Percentiles rank a stretch among this genome's conserved stretches.
Evolutionary conservation across 352 stramenopile genomes (phyloP).

Genomic region (Globisporangium carolinianum): DNA sequence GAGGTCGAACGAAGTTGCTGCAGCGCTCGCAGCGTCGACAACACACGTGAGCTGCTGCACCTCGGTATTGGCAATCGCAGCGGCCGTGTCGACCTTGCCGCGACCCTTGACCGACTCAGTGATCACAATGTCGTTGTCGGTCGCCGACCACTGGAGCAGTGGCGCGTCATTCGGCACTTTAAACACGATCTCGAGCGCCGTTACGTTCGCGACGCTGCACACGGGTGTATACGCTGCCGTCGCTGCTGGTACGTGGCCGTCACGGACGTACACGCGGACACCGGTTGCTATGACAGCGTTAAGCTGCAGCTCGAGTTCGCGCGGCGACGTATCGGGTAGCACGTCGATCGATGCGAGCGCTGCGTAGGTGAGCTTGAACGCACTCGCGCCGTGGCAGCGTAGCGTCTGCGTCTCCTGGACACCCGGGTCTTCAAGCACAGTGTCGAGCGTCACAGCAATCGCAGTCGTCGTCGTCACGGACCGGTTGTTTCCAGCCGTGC

Average conservation of each 20-base stretch:
- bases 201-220: conserved; percentile 41
- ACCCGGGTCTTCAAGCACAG: conserved; percentile 45
- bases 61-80: conserved; percentile 53
- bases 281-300: conserved; percentile 41
- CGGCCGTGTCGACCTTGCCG: conserved; percentile 15
- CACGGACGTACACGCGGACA: conserved; percentile 36
- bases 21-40: conserved; percentile 22
- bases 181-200: conserved; percentile 56
- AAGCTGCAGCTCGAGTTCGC: conserved; percentile 40
- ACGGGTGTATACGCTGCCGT: conserved; percentile 37
- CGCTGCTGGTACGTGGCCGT: conserved; percentile 15
- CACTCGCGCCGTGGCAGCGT: conserved; percentile 30
- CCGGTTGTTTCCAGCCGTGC: conserved; percentile 65
- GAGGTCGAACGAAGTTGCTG: conserved; percentile 41
- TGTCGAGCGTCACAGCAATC: conserved; percentile 45
- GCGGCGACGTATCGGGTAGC: conserved; percentile 31
- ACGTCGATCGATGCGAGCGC: conserved; percentile 16
- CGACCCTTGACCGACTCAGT: conserved; percentile 52
- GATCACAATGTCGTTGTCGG: conserved; percentile 56
- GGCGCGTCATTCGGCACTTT: conserved; percentile 35
- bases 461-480: conserved; percentile 42
- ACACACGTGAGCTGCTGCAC: conserved; percentile 49
- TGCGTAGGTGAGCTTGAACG: conserved; percentile 43
- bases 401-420: conserved; percentile 69
- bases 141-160: conserved; percentile 45